Conservation (phyloP, 306 rosid genomes). For the Trifolium fragiferum region DNA sequence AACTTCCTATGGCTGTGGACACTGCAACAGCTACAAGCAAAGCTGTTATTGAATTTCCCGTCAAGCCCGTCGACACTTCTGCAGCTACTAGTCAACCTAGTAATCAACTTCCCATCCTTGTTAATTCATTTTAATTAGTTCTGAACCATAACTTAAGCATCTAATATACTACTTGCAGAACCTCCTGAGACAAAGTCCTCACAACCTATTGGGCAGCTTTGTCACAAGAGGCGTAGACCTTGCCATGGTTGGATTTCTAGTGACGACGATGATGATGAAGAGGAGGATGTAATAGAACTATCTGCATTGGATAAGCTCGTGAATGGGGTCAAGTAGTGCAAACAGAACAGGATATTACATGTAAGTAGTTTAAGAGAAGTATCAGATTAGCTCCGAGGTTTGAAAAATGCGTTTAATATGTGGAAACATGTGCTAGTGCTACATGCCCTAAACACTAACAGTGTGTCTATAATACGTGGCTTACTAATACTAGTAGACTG, state of each 20-base stretch:
- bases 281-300: conserved; percentile 33
- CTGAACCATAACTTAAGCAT: conserved; percentile 21
- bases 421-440: neutral
- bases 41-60: neutral
- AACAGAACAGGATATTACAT: neutral
- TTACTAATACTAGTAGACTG: neutral
- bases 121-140: conserved; percentile 6
- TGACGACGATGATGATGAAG: conserved; percentile 37
- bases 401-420: neutral
- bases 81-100: neutral
- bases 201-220: conserved; percentile 9
- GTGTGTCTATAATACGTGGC: neutral
- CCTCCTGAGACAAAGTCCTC: conserved; percentile 10
- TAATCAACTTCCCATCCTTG: conserved; percentile 12
- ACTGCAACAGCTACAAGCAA: neutral
- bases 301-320: conserved; percentile 3
- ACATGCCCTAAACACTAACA: neutral
- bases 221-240: conserved; percentile 41
- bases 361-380: conserved; percentile 4
- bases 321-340: conserved; percentile 20
- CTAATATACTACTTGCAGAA: conserved; percentile 18
- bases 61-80: neutral
- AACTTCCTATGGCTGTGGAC: conserved; percentile 4
- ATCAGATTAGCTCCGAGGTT: conserved; percentile 1
- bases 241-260: conserved; percentile 48